Evolutionary conservation across 2,329 filamentous ascomycete species (phyloP), one percentile per base, ranked within the genome.

Genomic region (Pestalotiopsis sp.): DNA sequence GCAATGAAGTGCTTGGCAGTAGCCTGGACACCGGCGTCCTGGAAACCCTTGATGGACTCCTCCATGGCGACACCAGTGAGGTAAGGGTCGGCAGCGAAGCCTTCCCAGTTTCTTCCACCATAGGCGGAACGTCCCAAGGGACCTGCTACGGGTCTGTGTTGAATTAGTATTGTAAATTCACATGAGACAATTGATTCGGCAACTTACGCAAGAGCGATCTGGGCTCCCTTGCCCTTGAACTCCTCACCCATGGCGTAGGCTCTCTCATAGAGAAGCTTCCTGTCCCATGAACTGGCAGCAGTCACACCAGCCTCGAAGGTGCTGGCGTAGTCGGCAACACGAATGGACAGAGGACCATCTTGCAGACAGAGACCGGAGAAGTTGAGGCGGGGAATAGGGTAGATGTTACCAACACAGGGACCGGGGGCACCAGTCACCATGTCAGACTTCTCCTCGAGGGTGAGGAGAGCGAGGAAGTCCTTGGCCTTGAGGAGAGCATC

Each of bases 231-330:
- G 71, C 80, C 90, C 73, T 85, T 88, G 77, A 92, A 90, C 78
- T 95, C 93, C 63, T 77, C 59, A 20, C 81, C 83, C 81, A 85
- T 82, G 63, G 81, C 82, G 67, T 75, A 74, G 23, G 79, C 80
- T 66, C 81, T 73, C 57, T 77, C 75, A 71, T 82, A 82, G 71
- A 91, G 87, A 57, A 93, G 84, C 23, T 83, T 84, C 69, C 88
- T 88, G 77, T 92, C 89, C 87, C 90, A 94, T 13, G 92, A 91
- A 5, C 91, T 89, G 39, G 90, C 92, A 59, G 91, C 86, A 62
- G 90, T 91, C 69, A 92, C 84, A 66, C 91, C 91, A n/a, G 90
- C 88, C 2, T 91, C 86, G 79, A 93, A 93, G 4, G 89, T 91
- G 64, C 88, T 91, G 70, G 86, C 87, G 76, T 90, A 92, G 78